Base-by-base conservation (phyloP, 2,329 filamentous ascomycete species). In the Ophiostoma himal-ulmi region DNA sequence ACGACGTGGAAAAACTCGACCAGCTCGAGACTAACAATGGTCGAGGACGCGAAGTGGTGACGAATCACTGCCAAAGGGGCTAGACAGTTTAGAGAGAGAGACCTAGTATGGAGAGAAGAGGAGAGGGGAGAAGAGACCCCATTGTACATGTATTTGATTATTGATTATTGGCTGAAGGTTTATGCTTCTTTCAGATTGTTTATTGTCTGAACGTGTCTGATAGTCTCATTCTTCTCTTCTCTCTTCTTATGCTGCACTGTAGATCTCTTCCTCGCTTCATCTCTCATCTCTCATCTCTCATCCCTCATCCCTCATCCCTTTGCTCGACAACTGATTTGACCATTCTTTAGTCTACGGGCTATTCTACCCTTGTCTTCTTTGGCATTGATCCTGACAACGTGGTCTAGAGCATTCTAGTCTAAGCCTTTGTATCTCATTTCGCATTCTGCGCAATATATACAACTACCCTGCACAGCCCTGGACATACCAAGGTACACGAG, bases 61-160 rank as follows among this genome's bases (percentile, higher is more conserved):
- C 52, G 52, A 57, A 57, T 57, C 52, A 57, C 22, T 57, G 44
- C 22, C 52, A 26, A 57, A 57, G 52, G 52, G 52, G 52, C 52
- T 57, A 57, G 52, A 26, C 44, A 8, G 17, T 48, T 48, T 48
- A 20, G 37, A 39, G 37, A 20, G 37, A 39, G 37, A 39, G 37
- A 13, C 13, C 2, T 39, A 39, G 37, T 39, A 39, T 10, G 7
- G 37, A 13, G 10, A 10, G 37, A 10, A 10, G 37, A 30, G 37
- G 10, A 10, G 37, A 14, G n/a, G 4, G 30, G 30, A 30, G 26
- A 30, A 30, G 30, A 30, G 30, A 30, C 52, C 8, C 10, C 52
- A 14, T 57, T 57, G 52, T 20, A 54, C 48, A n/a, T 54, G 48
- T 54, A 44, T 44, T 20, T 54, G 20, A 54, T n/a, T 22, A 54